phyloP scores from a whole-genome alignment of 176 grass and related monocot genomes.

The bread wheat (Triticum aestivum) region IWGSC_CS_RefSeq_v2.1 NC_057798.1:339721715-339722214 shows the following conservation, averaged over 20 bases:
- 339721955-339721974: background rate
- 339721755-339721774: no score
- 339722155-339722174: conserved; percentile 42
- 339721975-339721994: background rate
- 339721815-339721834: no score
- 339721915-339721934: background rate
- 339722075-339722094: conserved; percentile 11
- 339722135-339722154: conserved; percentile 28
- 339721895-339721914: background rate
- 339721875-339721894: background rate
- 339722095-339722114: conserved; percentile 25
- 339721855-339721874: no score
- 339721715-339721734: no score
- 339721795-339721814: no score
- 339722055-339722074: conserved; percentile 17
- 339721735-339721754: no score
- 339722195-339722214: background rate
- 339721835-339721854: no score
- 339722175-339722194: background rate
- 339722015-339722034: conserved; percentile 25
- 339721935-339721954: conserved; percentile 4
- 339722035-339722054: conserved; percentile 12
- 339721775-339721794: no score
- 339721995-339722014: background rate
- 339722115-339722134: conserved; percentile 10